Conservation (phyloP, 1,139 yeast species). For the Saccharomyces hybrid region DNA sequence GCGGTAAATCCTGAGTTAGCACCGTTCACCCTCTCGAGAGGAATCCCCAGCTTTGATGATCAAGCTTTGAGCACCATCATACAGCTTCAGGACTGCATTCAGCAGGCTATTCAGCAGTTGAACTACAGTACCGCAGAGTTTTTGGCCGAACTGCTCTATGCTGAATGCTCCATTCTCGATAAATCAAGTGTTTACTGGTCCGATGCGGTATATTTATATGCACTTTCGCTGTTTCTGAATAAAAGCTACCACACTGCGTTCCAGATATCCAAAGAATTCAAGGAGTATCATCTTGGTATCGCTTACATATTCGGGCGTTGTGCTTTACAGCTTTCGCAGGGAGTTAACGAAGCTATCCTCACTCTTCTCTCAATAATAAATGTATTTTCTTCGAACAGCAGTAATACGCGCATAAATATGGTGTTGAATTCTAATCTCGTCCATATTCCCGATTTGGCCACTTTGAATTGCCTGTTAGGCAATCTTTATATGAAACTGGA, state of each 20-base stretch:
- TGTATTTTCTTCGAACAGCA: constrained; percentile 6
- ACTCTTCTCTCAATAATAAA: not conserved
- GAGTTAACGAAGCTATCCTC: constrained; percentile 19
- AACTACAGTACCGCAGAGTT: constrained; percentile 30
- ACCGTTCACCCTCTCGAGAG: not conserved
- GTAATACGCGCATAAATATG: constrained; percentile 3
- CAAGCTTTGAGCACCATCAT: not conserved
- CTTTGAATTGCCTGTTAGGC: constrained; percentile 61
- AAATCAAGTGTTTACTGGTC: constrained; percentile 14
- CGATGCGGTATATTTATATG: constrained; percentile 24
- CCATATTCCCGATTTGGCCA: constrained; percentile 54
- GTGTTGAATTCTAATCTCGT: constrained; percentile 6
- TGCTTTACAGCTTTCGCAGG: constrained; percentile 17
- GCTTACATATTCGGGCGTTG: constrained; percentile 26
- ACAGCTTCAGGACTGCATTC: constrained; percentile 12
- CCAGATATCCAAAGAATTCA: constrained; percentile 18
- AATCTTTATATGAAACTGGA: constrained; percentile 54
- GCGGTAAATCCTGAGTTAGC: not conserved
- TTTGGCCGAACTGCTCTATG: constrained; percentile 24
- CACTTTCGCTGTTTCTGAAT: constrained; percentile 23
- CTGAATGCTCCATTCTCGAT: constrained; percentile 21
- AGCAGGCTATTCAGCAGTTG: constrained; percentile 20
- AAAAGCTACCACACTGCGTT: constrained; percentile 20
- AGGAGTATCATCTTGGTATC: constrained; percentile 21
- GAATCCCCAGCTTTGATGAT: not conserved